Percentiles rank a stretch among this genome's conserved stretches.
Evolutionary conservation across 2,329 filamentous ascomycete species (phyloP).

Genomic region (Ophiostoma ulmi): DNA sequence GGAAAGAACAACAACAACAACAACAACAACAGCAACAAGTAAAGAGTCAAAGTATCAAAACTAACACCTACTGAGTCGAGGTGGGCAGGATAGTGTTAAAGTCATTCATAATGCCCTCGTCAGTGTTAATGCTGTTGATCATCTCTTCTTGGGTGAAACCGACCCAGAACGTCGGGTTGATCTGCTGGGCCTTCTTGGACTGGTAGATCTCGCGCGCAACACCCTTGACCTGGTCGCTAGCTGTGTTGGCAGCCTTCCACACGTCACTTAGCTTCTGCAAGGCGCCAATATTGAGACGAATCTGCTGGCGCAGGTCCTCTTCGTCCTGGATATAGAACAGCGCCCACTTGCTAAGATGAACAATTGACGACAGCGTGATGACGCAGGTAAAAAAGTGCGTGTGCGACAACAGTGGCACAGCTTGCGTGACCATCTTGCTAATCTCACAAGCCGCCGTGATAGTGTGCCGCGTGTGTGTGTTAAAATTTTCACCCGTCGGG

Average conservation of each 20-base stretch:
- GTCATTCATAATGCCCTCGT: constrained; percentile 56
- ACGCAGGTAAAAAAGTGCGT: constrained; percentile 82
- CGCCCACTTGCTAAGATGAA: constrained; percentile 75
- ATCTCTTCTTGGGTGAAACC: constrained; percentile 52
- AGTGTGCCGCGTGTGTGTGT: constrained; percentile 71
- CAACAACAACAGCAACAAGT: neutral
- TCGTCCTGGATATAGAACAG: constrained; percentile 58
- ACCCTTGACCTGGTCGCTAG: constrained; percentile 66
- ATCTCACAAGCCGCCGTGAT: constrained; percentile 74
- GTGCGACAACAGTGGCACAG: constrained; percentile 65
- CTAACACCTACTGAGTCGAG: constrained; percentile 26
- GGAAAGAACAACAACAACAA: neutral
- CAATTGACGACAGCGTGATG: constrained; percentile 70
- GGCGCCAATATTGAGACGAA: constrained; percentile 73
- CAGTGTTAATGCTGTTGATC: constrained; percentile 50
- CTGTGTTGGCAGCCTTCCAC: constrained; percentile 67
- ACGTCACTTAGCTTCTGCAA: constrained; percentile 63
- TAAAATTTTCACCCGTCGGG: constrained; percentile 49
- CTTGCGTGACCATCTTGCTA: constrained; percentile 67
- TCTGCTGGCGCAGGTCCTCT: constrained; percentile 65
- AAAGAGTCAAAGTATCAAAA: neutral
- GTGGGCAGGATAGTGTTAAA: constrained; percentile 42
- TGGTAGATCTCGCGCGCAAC: constrained; percentile 73
- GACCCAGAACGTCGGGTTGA: constrained; percentile 50
- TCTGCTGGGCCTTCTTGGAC: constrained; percentile 52